A percentile compares a stretch with the other conserved stretches of the same genome.
Conservation (phyloP, 495 filamentous ascomycete genomes). For the Podospora bellae-mahoneyi region DNA sequence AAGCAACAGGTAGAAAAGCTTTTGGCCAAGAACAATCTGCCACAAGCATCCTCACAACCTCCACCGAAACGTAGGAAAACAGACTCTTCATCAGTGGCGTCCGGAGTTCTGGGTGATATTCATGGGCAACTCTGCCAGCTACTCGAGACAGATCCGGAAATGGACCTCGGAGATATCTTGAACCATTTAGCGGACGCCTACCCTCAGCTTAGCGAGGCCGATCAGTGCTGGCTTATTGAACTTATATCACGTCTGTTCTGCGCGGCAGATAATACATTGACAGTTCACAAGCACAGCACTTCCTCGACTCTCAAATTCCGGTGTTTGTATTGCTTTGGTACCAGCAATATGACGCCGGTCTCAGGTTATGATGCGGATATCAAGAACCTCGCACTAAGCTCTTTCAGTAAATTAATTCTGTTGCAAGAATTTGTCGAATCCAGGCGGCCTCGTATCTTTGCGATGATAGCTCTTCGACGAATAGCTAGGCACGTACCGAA, state of each 20-base stretch:
- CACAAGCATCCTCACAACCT: slow-evolving; percentile 21
- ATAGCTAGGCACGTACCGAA: slow-evolving; percentile 60
- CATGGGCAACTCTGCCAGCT: slow-evolving; percentile 24
- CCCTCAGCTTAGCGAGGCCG: slow-evolving; percentile 25
- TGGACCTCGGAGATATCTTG: slow-evolving; percentile 19
- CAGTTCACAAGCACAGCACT: slow-evolving; percentile 3
- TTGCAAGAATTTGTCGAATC: slow-evolving; percentile 57
- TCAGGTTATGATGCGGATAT: slow-evolving; percentile 1
- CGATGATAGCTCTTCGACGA: slow-evolving; percentile 68
- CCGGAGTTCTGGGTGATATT: slow-evolving; percentile 16
- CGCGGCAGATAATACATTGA: slow-evolving; percentile 35
- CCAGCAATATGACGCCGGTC: neutral
- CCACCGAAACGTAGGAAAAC: slow-evolving; percentile 37
- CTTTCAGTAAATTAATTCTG: slow-evolving; percentile 57
- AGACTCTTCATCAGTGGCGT: slow-evolving; percentile 8
- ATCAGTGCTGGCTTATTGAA: slow-evolving; percentile 35
- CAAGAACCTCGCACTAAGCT: slow-evolving; percentile 39
- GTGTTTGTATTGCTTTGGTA: slow-evolving; percentile 25
- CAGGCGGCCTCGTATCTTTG: slow-evolving; percentile 60
- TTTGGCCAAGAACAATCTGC: slow-evolving; percentile 5
- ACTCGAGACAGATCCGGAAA: slow-evolving; percentile 19
- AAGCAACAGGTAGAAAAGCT: slow-evolving; percentile 29
- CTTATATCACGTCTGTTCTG: slow-evolving; percentile 37
- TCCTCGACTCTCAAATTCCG: slow-evolving; percentile 9
- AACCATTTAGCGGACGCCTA: slow-evolving; percentile 28